Percentiles rank a stretch among this genome's conserved stretches.
These are phyloP conservation scores for Ichthyophthirius multifiliis DNA, from an alignment of 169 alveolate genomes.

Conservation along the genomic window DNA sequence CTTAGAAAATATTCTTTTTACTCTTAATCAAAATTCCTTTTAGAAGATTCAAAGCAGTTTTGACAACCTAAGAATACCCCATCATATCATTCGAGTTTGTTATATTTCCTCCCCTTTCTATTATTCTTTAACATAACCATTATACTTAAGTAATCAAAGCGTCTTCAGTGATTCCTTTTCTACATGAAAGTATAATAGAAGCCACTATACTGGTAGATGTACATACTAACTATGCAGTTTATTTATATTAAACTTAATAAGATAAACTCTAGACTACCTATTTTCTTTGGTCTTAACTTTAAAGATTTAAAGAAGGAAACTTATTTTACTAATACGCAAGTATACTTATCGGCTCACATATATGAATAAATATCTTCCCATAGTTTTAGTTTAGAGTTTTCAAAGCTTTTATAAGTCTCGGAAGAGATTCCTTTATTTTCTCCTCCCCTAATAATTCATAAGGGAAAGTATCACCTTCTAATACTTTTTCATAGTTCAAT, in stretches of 20 bases:
- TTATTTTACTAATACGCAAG: constrained; percentile 25
- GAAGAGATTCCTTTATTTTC: constrained; percentile 68
- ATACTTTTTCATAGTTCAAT: constrained; percentile 71
- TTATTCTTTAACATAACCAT: constrained; percentile 56
- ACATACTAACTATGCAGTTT: constrained; percentile 47
- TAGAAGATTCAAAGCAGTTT: constrained; percentile 51
- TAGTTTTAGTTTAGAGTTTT: constrained; percentile 59
- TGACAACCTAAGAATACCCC: constrained; percentile 42
- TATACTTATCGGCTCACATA: constrained; percentile 60
- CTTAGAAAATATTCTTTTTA: constrained; percentile 68
- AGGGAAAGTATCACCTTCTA: constrained; percentile 84
- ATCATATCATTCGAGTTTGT: constrained; percentile 18
- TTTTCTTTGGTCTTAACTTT: neutral
- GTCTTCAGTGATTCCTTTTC: constrained; percentile 79
- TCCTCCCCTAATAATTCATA: constrained; percentile 76
- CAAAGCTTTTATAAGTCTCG: constrained; percentile 63
- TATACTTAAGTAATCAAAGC: constrained; percentile 53
- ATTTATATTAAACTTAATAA: no score
- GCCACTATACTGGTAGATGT: constrained; percentile 78
- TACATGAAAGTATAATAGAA: constrained; percentile 52
- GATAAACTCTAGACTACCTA: no score
- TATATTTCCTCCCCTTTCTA: constrained; percentile 48
- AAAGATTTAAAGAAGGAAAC: constrained; percentile 7
- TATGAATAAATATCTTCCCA: constrained; percentile 69
- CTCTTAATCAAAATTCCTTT: constrained; percentile 47